Base-by-base conservation (phyloP, 2,329 filamentous ascomycete genomes). In the Ilyonectria robusta region DNA sequence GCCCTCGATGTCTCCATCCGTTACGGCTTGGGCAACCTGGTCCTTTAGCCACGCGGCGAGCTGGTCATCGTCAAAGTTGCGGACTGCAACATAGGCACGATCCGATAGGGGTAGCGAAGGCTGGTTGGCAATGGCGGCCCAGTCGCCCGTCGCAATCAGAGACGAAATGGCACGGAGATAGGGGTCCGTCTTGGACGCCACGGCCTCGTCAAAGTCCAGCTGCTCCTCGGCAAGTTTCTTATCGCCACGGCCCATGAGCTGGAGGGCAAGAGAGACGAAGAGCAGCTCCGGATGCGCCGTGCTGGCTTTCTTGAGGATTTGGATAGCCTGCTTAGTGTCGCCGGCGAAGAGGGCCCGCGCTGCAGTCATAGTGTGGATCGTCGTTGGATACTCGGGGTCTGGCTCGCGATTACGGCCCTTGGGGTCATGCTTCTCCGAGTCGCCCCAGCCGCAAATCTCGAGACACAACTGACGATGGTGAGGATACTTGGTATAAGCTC, bases 151-250 rank as follows among this genome's bases (percentile, higher is more conserved):
- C 10, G 91, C 90, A 67, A 96, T 93, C 71, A 93, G 90, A 3
- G 91, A 90, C 26, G 94, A 93, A 54, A 96, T 92, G 6, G 93
- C 93, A 62, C 93, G 91, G 26, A 96, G 86, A 76, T 95, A 95
- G 0, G 93, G 91, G 73, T 96, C 93, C 0, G 91, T 90, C 67
- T 92, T 88, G 65, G 87, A 89, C 29, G 89, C 87, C 15, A 88
- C 84, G 2, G 83, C 82, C 63, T 88, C 86, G 76, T 90, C 88
- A 72, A 89, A 88, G 72, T 89, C 87, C 26, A 90, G 82, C 66
- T 87, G 82, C 68, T 85, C 84, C 67, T 84, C 84, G 47, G 80
- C 80, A 4, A 83, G 72, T 46, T 80, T 78, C 51, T 80, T 81
- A 62, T 84, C 83, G 13, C 84, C 86, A 66, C 85, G 84, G 26